phyloP scores from a whole-genome alignment of 192 early-diverging fungal genomes.

The Coemansia sp. region DNA sequence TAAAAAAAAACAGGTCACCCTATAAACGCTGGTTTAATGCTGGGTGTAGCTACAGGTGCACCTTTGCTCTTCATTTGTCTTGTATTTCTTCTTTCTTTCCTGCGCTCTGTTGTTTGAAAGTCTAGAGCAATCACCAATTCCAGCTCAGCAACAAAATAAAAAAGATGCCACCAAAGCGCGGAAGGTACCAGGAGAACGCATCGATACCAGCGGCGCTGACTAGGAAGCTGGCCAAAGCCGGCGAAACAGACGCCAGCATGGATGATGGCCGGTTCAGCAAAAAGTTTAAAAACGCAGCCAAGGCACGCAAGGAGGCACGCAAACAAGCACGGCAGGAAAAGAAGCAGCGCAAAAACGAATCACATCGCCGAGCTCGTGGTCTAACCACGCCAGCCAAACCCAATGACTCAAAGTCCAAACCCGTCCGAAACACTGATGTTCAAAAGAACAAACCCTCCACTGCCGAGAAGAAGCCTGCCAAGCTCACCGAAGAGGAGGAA shows the following conservation, averaged over 20 bases:
- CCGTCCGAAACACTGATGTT: background rate
- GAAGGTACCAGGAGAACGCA: conserved; percentile 29
- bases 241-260: conserved; percentile 14
- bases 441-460: background rate
- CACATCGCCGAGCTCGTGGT: conserved; percentile 20
- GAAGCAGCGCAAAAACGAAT: conserved; percentile 42
- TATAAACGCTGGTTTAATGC: too few species aligned
- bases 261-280: conserved; percentile 36
- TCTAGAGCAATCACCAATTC: too few species aligned
- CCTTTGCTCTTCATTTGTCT: too few species aligned
- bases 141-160: too few species aligned
- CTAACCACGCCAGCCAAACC: conserved; percentile 3
- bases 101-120: too few species aligned
- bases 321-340: conserved; percentile 51
- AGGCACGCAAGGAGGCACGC: conserved; percentile 38
- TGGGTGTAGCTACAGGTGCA: too few species aligned
- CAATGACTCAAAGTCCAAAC: conserved; percentile 3
- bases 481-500: conserved; percentile 18
- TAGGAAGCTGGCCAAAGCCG: conserved; percentile 5
- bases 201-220: conserved; percentile 24
- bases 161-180: conserved; percentile 44
- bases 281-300: conserved; percentile 24
- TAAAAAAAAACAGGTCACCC: too few species aligned
- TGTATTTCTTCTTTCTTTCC: background rate
- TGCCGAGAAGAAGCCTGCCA: background rate